Evolutionary conservation across 2,329 filamentous ascomycete species (phyloP).

Genomic region (Sordariomycetes sp.): DNA sequence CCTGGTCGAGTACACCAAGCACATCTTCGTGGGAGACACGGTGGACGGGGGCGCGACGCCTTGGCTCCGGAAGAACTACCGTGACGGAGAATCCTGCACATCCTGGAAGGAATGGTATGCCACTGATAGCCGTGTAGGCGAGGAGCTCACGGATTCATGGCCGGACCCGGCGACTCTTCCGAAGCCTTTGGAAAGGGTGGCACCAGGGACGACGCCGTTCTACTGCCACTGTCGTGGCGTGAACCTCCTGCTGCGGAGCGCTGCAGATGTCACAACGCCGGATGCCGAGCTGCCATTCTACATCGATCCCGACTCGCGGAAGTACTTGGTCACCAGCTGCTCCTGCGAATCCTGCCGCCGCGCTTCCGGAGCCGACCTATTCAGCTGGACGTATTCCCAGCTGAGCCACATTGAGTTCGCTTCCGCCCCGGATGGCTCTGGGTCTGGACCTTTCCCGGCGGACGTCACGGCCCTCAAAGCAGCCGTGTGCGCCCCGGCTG

Average conservation of each 20-base stretch:
- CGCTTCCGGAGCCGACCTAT: conserved; percentile 27
- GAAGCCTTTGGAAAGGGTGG: conserved; percentile 8
- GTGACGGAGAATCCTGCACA: conserved; percentile 13
- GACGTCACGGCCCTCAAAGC: conserved; percentile 17
- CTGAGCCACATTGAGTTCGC: conserved; percentile 26
- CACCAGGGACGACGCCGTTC: conserved; percentile 19
- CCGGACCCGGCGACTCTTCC: conserved; percentile 9
- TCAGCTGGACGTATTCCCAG: conserved; percentile 31
- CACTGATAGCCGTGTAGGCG: conserved; percentile 7
- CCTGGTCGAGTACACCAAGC: conserved; percentile 20
- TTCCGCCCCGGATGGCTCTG: neutral
- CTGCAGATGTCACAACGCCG: conserved; percentile 11
- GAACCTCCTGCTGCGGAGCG: conserved; percentile 24
- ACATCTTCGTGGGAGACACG: conserved; percentile 38
- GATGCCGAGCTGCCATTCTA: conserved; percentile 24
- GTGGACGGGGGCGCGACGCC: conserved; percentile 37
- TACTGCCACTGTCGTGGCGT: conserved; percentile 36
- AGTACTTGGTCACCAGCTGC: conserved; percentile 26
- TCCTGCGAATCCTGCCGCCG: conserved; percentile 36
- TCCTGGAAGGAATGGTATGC: conserved; percentile 15
- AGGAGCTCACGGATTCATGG: conserved; percentile 20
- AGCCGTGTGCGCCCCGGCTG: conserved; percentile 17
- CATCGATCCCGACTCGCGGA: conserved; percentile 29
- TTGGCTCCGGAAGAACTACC: conserved; percentile 28
- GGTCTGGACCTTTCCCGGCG: conserved; percentile 7